These are phyloP conservation scores for Diaporthe citrichinensis DNA, from an alignment of 2,329 filamentous ascomycete genomes.

Conservation along the genomic window DNA sequence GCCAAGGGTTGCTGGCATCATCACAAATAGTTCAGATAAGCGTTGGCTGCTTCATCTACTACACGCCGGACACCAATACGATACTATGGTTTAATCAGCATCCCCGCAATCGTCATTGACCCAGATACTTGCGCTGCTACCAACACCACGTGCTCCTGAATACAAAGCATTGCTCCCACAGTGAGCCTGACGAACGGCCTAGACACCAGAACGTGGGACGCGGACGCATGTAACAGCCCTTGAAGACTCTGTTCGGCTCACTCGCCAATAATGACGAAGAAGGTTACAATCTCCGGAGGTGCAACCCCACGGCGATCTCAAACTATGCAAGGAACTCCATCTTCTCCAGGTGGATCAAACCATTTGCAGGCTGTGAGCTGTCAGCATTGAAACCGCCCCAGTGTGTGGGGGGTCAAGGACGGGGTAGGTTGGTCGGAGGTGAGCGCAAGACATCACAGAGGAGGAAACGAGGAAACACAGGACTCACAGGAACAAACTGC, in stretches of 20 bases:
- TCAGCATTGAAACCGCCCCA: constrained; percentile 22
- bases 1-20: constrained; percentile 37
- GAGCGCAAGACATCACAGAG: constrained; percentile 12
- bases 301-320: not conserved
- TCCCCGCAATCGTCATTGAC: not conserved
- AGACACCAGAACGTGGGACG: not conserved
- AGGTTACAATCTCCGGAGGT: not conserved
- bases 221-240: not conserved
- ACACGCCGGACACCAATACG: constrained; percentile 33
- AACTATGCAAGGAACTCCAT: constrained; percentile 54
- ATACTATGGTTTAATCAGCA: constrained; percentile 29
- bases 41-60: constrained; percentile 36
- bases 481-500: constrained; percentile 86
- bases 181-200: too few relatives aligned
- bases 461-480: not conserved
- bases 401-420: not conserved
- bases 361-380: constrained; percentile 69
- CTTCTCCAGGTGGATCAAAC: constrained; percentile 73
- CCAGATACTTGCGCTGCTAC: not conserved
- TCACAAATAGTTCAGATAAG: constrained; percentile 36
- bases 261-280: not conserved
- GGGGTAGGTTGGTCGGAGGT: not conserved
- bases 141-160: not conserved
- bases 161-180: not conserved
- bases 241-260: not conserved